Conservation (phyloP, 192 early-diverging fungal species). For the Backusella luteola region DNA sequence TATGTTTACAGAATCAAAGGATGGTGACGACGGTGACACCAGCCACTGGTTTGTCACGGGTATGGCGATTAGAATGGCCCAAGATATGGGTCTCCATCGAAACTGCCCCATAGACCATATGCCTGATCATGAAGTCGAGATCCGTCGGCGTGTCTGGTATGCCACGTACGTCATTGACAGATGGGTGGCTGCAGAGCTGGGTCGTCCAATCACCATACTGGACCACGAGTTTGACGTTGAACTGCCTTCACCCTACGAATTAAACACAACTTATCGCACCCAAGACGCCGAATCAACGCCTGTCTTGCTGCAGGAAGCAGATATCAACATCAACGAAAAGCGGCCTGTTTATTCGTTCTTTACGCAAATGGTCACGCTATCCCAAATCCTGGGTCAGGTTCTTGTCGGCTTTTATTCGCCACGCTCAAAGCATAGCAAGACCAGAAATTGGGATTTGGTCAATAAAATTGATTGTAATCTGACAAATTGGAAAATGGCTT, state of each 20-base stretch:
- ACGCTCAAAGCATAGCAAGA: background rate
- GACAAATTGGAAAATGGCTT: conserved; percentile 24
- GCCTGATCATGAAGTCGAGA: conserved; percentile 53
- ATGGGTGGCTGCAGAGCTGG: conserved; percentile 43
- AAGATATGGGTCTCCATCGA: conserved; percentile 76
- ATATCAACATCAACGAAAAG: background rate
- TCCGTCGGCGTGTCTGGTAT: conserved; percentile 78
- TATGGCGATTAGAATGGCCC: conserved; percentile 68
- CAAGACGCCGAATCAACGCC: background rate
- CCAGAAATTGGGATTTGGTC: conserved; percentile 12
- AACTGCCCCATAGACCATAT: conserved; percentile 52
- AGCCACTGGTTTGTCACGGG: conserved; percentile 29
- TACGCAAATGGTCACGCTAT: conserved; percentile 19
- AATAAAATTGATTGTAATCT: conserved; percentile 24
- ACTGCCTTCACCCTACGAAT: conserved; percentile 28
- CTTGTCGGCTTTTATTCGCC: conserved; percentile 31
- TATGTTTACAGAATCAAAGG: conserved; percentile 37
- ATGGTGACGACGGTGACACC: conserved; percentile 15
- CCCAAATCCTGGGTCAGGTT: conserved; percentile 33
- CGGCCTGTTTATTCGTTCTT: conserved; percentile 19
- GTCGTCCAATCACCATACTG: conserved; percentile 41
- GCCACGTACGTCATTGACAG: conserved; percentile 66
- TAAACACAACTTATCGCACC: background rate
- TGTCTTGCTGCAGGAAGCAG: background rate
- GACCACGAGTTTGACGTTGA: conserved; percentile 42